Conservation (phyloP, 805 yeast genomes). For the Lachancea sp. region DNA sequence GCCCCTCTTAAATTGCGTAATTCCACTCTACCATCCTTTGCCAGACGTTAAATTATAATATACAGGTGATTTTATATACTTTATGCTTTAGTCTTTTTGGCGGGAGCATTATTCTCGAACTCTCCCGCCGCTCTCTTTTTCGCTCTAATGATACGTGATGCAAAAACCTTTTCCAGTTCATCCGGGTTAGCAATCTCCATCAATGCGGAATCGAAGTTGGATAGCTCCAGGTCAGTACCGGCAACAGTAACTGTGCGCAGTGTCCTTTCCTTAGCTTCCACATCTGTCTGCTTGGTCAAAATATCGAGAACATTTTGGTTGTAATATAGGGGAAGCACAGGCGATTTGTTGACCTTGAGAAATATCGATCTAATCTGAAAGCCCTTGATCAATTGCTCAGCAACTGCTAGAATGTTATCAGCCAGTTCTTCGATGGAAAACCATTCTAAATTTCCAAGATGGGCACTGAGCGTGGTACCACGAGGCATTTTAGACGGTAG, state of each 20-base stretch:
- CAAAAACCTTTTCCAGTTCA: constrained; percentile 55
- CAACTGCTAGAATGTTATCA: constrained; percentile 54
- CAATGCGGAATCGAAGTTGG: constrained; percentile 68
- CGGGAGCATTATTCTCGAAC: constrained; percentile 8
- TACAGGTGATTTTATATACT: constrained; percentile 1
- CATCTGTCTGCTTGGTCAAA: constrained; percentile 26
- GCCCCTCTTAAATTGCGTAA: not conserved
- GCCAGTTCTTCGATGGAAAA: constrained; percentile 45
- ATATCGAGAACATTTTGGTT: constrained; percentile 44
- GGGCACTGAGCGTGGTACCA: constrained; percentile 60
- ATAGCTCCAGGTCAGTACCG: constrained; percentile 40
- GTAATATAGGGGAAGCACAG: constrained; percentile 77
- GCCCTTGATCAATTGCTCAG: constrained; percentile 39
- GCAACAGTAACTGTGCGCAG: constrained; percentile 29
- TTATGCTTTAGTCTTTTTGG: constrained; percentile 21
- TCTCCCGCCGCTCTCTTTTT: constrained; percentile 27
- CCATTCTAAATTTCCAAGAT: constrained; percentile 51
- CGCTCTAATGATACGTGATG: constrained; percentile 45
- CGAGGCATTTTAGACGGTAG: constrained; percentile 64
- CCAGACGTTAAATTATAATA: constrained; percentile 1
- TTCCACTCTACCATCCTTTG: not conserved
- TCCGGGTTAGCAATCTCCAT: constrained; percentile 78
- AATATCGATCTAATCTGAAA: constrained; percentile 50
- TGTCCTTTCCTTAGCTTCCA: constrained; percentile 19
- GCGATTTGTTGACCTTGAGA: constrained; percentile 65